Percentiles rank a stretch among this genome's conserved stretches.
phyloP scores from a whole-genome alignment of 306 rosid species.

The Dalbergia oliveri region DNA sequence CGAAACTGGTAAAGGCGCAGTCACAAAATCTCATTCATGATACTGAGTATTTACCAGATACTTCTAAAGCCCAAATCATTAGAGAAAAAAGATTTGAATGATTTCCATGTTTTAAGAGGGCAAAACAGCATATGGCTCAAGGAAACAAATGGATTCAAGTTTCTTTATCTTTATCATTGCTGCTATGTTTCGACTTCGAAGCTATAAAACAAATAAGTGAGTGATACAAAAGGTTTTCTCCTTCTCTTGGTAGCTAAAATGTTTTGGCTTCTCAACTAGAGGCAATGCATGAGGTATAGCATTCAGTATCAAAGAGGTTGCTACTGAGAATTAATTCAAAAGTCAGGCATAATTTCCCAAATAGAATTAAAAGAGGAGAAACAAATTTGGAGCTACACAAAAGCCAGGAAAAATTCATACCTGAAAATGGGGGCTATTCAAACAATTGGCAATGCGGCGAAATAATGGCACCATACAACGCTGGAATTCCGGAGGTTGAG shows the following conservation, averaged over 20 bases:
- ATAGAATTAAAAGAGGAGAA: background rate
- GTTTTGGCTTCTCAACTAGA: conserved; percentile 35
- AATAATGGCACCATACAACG: conserved; percentile 85
- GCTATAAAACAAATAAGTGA: conserved; percentile 1
- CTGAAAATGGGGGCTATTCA: conserved; percentile 87
- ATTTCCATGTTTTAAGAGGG: conserved; percentile 31
- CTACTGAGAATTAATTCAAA: background rate
- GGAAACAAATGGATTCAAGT: conserved; percentile 15
- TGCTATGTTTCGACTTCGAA: conserved; percentile 22
- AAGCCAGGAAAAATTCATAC: conserved; percentile 49
- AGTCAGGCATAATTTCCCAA: conserved; percentile 5
- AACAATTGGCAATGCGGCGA: conserved; percentile 68
- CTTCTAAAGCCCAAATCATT: conserved; percentile 10
- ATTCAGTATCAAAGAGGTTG: conserved; percentile 18
- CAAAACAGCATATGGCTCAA: conserved; percentile 3
- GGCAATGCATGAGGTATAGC: conserved; percentile 10
- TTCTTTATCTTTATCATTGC: conserved; percentile 12
- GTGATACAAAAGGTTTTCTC: conserved; percentile 12
- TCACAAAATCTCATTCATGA: background rate
- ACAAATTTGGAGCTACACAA: conserved; percentile 16
- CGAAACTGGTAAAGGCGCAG: background rate
- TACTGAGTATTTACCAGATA: conserved; percentile 1
- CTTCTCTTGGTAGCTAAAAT: conserved; percentile 11
- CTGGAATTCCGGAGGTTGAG: conserved; percentile 85
- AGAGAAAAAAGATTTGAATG: conserved; percentile 11